Conservation (phyloP, 179 eudicot genomes). For the Actinidia arguta region DNA sequence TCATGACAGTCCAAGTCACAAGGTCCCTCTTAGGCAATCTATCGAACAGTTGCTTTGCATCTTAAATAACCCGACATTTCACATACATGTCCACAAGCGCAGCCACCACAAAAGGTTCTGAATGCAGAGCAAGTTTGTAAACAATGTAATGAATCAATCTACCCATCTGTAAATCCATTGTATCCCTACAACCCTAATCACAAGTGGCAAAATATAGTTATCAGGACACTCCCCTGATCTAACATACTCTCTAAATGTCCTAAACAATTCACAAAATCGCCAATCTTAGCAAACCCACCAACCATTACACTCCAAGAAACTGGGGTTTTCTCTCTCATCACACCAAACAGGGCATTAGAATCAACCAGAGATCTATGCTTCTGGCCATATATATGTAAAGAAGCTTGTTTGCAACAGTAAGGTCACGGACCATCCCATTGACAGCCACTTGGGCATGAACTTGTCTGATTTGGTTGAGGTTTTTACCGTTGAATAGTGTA, state of each 20-base stretch:
- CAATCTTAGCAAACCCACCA: slow-evolving; percentile 54
- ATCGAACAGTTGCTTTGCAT: slow-evolving; percentile 51
- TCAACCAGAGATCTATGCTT: slow-evolving; percentile 30
- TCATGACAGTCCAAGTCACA: slow-evolving; percentile 65
- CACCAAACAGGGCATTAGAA: slow-evolving; percentile 41
- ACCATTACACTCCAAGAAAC: slow-evolving; percentile 56
- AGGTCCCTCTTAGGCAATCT: slow-evolving; percentile 51
- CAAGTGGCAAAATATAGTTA: slow-evolving; percentile 54
- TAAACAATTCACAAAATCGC: slow-evolving; percentile 37
- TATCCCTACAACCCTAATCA: slow-evolving; percentile 54
- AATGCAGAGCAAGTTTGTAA: slow-evolving; percentile 38
- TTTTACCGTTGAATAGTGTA: slow-evolving; percentile 41
- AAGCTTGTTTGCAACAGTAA: slow-evolving; percentile 39
- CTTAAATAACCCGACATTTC: slow-evolving; percentile 41
- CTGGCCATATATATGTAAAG: slow-evolving; percentile 42
- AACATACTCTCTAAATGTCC: slow-evolving; percentile 48
- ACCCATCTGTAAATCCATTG: slow-evolving; percentile 41
- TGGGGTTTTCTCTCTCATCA: slow-evolving; percentile 38
- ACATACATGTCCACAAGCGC: slow-evolving; percentile 60
- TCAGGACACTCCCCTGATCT: slow-evolving; percentile 43
- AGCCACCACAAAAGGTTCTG: slow-evolving; percentile 40
- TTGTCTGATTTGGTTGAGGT: slow-evolving; percentile 34
- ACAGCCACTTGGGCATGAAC: slow-evolving; percentile 43
- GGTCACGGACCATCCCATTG: slow-evolving; percentile 40
- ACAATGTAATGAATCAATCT: slow-evolving; percentile 46